phyloP scores from a whole-genome alignment of 768 basidiomycete species.

The Rhizopogon vinicolor region DNA sequence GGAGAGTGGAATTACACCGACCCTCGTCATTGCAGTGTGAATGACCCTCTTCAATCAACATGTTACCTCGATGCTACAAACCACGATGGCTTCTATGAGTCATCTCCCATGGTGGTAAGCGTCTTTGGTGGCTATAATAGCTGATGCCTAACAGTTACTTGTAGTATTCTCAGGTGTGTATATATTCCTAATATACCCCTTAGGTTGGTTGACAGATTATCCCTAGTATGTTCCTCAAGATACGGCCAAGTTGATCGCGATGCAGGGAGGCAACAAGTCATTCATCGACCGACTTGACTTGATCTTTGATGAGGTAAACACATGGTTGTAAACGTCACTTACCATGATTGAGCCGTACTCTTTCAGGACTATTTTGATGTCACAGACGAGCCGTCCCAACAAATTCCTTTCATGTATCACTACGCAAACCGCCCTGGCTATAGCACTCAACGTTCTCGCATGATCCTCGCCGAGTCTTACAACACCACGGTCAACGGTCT shows the following conservation, averaged over 20 bases:
- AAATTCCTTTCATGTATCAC: conserved; percentile 70
- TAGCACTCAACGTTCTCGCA: conserved; percentile 52
- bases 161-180: conserved; percentile 51
- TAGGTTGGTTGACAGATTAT: neutral
- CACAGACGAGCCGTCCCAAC: conserved; percentile 62
- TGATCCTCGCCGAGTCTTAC: conserved; percentile 51
- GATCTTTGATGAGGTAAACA: conserved; percentile 47
- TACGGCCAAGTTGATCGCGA: conserved; percentile 52
- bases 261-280: conserved; percentile 53
- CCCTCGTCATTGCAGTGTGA: conserved; percentile 61
- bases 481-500: conserved; percentile 53
- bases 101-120: conserved; percentile 55
- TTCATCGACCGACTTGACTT: conserved; percentile 55
- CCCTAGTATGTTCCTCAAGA: conserved; percentile 61
- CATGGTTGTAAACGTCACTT: neutral
- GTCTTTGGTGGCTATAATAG: neutral
- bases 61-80: conserved; percentile 56
- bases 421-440: conserved; percentile 57
- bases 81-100: conserved; percentile 63
- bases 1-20: conserved; percentile 63
- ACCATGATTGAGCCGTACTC: neutral
- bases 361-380: conserved; percentile 53
- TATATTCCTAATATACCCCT: neutral
- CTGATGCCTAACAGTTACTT: neutral
- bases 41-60: conserved; percentile 52